A percentile compares a stretch with the other conserved stretches of the same genome.
phyloP scores from a whole-genome alignment of 2,329 filamentous ascomycete genomes.

The Cladosporium colombiae region DNA sequence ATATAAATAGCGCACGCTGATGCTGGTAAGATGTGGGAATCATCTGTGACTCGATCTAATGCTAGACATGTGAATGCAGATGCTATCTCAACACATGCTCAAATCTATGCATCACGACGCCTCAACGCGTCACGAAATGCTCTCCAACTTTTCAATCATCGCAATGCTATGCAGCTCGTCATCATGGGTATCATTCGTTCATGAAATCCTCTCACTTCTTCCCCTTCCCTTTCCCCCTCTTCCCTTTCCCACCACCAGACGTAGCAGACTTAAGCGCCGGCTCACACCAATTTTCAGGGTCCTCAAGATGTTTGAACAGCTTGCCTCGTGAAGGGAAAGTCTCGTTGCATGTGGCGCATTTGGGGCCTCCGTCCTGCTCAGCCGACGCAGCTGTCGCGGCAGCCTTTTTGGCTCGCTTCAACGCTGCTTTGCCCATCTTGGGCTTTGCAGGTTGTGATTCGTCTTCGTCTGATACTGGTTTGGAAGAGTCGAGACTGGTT shows the following conservation, averaged over 20 bases:
- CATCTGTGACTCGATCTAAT: neutral
- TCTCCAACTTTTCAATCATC: neutral
- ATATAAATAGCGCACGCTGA: neutral
- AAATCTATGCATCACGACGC: neutral
- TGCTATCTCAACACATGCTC: neutral
- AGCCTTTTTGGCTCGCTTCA: conserved; percentile 51
- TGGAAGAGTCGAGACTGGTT: conserved; percentile 35
- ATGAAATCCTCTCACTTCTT: conserved; percentile 28
- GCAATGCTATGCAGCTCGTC: conserved; percentile 11
- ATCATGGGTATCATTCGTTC: conserved; percentile 15
- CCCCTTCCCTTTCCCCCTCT: conserved; percentile 35
- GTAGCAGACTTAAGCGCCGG: conserved; percentile 50
- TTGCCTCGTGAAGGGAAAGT: conserved; percentile 73
- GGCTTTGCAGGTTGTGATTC: conserved; percentile 29
- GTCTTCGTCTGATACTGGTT: conserved; percentile 25
- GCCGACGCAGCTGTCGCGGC: conserved; percentile 45
- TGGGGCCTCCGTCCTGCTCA: conserved; percentile 52
- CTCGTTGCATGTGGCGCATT: conserved; percentile 77
- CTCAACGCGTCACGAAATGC: too few species aligned
- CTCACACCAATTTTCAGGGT: conserved; percentile 61
- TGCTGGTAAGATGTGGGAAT: too few species aligned
- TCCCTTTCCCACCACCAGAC: conserved; percentile 31
- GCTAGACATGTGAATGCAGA: neutral
- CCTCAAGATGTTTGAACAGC: conserved; percentile 72
- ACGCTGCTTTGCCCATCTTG: conserved; percentile 51